These are phyloP conservation scores for Talaromyces pinophilus DNA, from an alignment of 2,329 filamentous ascomycete genomes.

Conservation along the genomic window DNA sequence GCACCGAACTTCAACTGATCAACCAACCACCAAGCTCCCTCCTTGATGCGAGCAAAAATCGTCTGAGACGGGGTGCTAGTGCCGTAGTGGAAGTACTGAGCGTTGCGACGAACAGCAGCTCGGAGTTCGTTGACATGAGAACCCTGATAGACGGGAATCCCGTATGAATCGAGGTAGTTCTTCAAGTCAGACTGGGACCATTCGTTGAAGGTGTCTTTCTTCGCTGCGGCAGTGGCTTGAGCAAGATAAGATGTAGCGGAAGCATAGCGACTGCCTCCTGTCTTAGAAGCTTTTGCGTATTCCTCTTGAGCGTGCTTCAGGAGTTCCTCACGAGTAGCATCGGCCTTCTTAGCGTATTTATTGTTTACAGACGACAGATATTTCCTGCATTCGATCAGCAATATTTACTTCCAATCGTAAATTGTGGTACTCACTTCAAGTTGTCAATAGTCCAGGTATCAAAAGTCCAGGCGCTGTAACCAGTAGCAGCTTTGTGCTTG, in stretches of 20 bases:
- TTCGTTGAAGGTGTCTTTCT: slow-evolving; percentile 67
- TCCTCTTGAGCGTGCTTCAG: slow-evolving; percentile 56
- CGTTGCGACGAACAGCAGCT: slow-evolving; percentile 70
- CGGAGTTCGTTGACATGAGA: slow-evolving; percentile 69
- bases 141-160: slow-evolving; percentile 67
- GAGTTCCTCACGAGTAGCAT: slow-evolving; percentile 71
- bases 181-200: slow-evolving; percentile 75
- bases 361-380: slow-evolving; percentile 52
- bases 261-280: slow-evolving; percentile 53
- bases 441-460: slow-evolving; percentile 74
- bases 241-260: slow-evolving; percentile 71
- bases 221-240: slow-evolving; percentile 64
- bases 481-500: slow-evolving; percentile 67
- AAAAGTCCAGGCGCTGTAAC: slow-evolving; percentile 74
- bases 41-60: slow-evolving; percentile 63
- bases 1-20: slow-evolving; percentile 53
- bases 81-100: slow-evolving; percentile 75
- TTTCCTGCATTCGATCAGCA: slow-evolving; percentile 50
- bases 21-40: slow-evolving; percentile 50
- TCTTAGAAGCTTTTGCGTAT: slow-evolving; percentile 51
- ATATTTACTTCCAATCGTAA: slow-evolving; percentile 28
- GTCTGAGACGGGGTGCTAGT: slow-evolving; percentile 66
- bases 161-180: slow-evolving; percentile 76
- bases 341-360: slow-evolving; percentile 62
- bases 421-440: slow-evolving; percentile 54